Evolutionary conservation across 1,139 yeast genomes (phyloP).

Genomic region (Taphrina populina): DNA sequence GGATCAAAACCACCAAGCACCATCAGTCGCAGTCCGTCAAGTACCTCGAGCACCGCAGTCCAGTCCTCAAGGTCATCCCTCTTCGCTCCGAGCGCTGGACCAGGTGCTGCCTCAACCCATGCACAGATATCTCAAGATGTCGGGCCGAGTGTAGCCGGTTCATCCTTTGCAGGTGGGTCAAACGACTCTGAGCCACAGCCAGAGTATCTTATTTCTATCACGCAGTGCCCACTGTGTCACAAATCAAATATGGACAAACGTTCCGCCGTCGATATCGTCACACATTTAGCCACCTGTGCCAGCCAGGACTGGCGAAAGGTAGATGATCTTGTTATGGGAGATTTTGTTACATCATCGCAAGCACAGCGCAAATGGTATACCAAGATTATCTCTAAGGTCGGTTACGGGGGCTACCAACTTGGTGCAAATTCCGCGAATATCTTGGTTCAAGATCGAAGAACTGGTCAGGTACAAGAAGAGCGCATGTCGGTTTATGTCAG

Average conservation of each 20-base stretch:
- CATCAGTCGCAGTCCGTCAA: background rate
- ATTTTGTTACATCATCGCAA: slow-evolving; percentile 74
- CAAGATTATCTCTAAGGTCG: slow-evolving; percentile 69
- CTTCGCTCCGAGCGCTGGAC: no score
- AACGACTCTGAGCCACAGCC: slow-evolving; percentile 30
- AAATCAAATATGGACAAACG: slow-evolving; percentile 59
- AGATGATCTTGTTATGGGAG: slow-evolving; percentile 61
- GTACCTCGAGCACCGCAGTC: no score
- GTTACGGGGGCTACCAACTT: slow-evolving; percentile 80
- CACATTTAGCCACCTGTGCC: slow-evolving; percentile 85
- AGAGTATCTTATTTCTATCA: slow-evolving; percentile 57
- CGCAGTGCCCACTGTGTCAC: slow-evolving; percentile 74
- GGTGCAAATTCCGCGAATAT: slow-evolving; percentile 94
- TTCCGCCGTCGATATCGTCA: slow-evolving; percentile 65
- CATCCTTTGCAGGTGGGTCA: no score
- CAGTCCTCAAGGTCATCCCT: no score
- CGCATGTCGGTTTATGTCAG: slow-evolving; percentile 88
- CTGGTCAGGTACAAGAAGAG: slow-evolving; percentile 86
- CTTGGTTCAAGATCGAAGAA: slow-evolving; percentile 82
- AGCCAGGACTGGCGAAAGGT: slow-evolving; percentile 74
- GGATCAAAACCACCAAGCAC: background rate
- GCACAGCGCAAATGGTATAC: slow-evolving; percentile 90
- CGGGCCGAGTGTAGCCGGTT: no score
- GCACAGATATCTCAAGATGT: no score
- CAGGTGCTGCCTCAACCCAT: no score